Base-by-base conservation (phyloP, 192 early-diverging fungal species). In the Obelidium mucronatum region DNA sequence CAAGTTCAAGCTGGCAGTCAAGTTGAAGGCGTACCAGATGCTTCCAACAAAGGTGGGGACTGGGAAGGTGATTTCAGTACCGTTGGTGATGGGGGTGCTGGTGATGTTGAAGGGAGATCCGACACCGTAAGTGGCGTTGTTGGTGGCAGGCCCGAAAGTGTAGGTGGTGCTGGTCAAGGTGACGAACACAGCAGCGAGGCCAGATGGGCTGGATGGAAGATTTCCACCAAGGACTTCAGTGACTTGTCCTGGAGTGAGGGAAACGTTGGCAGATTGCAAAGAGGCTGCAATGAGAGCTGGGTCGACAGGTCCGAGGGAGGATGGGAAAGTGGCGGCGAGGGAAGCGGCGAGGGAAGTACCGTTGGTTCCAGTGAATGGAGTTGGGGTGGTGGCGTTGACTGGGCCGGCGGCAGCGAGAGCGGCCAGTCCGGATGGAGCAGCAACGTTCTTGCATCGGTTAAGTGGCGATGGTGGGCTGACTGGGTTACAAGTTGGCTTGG, bases 401-500 rank as follows among this genome's bases (percentile, higher is more conserved):
- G 48, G 48, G 48, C 48, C 48, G 22, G 48, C 48, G 48, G 48
- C 48, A 22, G 48, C 48, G 11, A 51, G 22, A 51, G 48, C 48
- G 22, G 48, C 48, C 48, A 51, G 22, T 13, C 48, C 48, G 22
- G 48, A 8, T 8, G 48, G 48, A 13, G 48, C 48, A 22, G 48
- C 48, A 51, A 22, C 48, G 22, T 22, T 22, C 8, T 8, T 8
- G 48, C 48, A 51, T 13, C 8, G 8, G 48, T 51, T 51, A 22
- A 22, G 8, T 13, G 48, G 11, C 48, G 48, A 51, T 8, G 48
- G 48, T 13, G 48, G 11, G 11, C 8, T 51, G 48, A 51, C 22
- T 8, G 48, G 48, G 48, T 51, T 51, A 22, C 48, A 51, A 51
- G 48, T n/a, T n/a, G 55, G 55, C 55, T 58, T 58, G n/a, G 31